Evolutionary conservation across 345 rosid species (phyloP).

Genomic region (Draba incana): DNA sequence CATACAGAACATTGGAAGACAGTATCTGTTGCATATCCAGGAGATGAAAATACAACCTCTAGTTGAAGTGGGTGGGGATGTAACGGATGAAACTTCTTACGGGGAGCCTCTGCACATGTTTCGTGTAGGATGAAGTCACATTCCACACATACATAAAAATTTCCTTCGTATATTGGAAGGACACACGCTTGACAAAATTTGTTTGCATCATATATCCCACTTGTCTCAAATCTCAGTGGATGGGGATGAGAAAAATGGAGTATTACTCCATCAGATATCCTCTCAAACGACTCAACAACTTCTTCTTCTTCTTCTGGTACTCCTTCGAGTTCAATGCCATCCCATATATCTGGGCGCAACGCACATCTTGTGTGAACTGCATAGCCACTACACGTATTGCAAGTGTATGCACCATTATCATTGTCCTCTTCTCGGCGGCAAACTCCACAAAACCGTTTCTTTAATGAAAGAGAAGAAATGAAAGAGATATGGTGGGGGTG

Average conservation of each 20-base stretch:
- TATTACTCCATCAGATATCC: background rate
- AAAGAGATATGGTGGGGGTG: conserved; percentile 1
- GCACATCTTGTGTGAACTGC: conserved; percentile 31
- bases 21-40: too few species aligned
- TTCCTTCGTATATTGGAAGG: background rate
- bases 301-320: background rate
- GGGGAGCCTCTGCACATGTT: conserved; percentile 3
- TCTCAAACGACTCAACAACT: background rate
- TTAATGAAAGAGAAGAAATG: too few species aligned
- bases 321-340: background rate
- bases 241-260: conserved; percentile 9
- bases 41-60: too few species aligned
- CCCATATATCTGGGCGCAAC: background rate
- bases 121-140: conserved; percentile 5
- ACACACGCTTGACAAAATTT: too few species aligned
- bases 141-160: background rate
- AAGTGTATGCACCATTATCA: conserved; percentile 16
- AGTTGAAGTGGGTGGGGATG: background rate
- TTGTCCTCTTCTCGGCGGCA: background rate
- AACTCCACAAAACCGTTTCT: conserved; percentile 7
- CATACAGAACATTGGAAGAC: too few species aligned
- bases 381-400: background rate
- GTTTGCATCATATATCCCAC: background rate
- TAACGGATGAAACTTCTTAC: background rate
- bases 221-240: background rate